These are phyloP conservation scores for Pisolithus marmoratus DNA, from an alignment of 768 basidiomycete species.

Conservation along the genomic window DNA sequence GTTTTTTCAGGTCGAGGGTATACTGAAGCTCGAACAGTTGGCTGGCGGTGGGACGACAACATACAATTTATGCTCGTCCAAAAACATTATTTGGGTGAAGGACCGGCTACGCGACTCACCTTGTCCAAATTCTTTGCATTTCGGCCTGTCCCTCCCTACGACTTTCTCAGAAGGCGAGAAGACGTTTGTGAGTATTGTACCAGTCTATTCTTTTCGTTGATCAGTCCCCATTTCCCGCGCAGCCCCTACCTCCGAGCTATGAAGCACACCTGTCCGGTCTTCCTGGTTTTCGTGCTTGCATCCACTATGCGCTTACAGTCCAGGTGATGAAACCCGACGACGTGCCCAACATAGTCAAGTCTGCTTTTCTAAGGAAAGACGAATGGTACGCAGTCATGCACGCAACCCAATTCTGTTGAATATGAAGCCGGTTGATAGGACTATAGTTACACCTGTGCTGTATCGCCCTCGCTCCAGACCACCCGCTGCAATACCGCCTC, in stretches of 20 bases:
- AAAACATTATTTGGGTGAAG: constrained; percentile 53
- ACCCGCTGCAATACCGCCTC: constrained; percentile 42
- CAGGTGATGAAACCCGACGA: constrained; percentile 43
- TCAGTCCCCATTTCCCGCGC: constrained; percentile 1
- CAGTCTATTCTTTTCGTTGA: neutral
- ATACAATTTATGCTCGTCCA: constrained; percentile 47
- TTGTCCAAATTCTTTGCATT: constrained; percentile 51
- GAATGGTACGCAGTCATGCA: constrained; percentile 40
- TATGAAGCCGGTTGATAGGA: constrained; percentile 27
- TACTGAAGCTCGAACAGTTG: constrained; percentile 52
- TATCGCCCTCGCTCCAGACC: constrained; percentile 67
- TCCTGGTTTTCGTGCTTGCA: constrained; percentile 64
- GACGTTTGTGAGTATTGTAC: constrained; percentile 45
- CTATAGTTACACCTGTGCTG: constrained; percentile 53
- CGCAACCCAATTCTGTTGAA: neutral
- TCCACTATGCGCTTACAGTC: constrained; percentile 57
- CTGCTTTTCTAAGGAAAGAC: constrained; percentile 46
- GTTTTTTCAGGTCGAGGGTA: constrained; percentile 51
- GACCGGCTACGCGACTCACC: constrained; percentile 30
- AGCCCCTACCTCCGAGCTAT: constrained; percentile 71
- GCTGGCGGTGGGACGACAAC: constrained; percentile 60
- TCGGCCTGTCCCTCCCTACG: constrained; percentile 52
- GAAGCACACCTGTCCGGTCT: constrained; percentile 62
- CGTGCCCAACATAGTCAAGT: constrained; percentile 43
- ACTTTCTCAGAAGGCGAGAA: constrained; percentile 51